A percentile compares a stretch with the other conserved stretches of the same genome.
Evolutionary conservation across 441 rosid genomes (phyloP).

Genomic region (Gossypium laxum): DNA sequence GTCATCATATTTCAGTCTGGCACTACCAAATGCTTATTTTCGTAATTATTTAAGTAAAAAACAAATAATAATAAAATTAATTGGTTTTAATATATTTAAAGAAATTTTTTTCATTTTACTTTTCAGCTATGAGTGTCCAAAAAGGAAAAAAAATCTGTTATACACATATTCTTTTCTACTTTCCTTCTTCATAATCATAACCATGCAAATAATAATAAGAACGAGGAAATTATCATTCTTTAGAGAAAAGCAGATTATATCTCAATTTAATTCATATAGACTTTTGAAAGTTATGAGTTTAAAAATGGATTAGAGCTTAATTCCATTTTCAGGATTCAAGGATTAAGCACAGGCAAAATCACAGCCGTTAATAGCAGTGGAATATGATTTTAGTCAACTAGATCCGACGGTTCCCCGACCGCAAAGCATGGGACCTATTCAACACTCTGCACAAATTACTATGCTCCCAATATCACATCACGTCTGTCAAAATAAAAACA

Average conservation of each 20-base stretch:
- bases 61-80: too few relatives aligned
- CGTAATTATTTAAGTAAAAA: too few relatives aligned
- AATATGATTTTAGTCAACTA: constrained; percentile 3
- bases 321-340: not conserved
- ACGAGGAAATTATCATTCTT: not conserved
- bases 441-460: constrained; percentile 26
- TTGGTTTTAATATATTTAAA: too few relatives aligned
- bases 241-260: not conserved
- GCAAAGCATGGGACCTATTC: constrained; percentile 25
- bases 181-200: not conserved
- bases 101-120: too few relatives aligned
- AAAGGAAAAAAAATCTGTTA: too few relatives aligned
- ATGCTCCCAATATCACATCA: not conserved
- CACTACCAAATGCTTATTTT: too few relatives aligned
- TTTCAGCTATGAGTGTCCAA: too few relatives aligned
- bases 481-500: not conserved
- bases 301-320: too few relatives aligned
- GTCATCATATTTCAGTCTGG: too few relatives aligned
- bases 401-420: constrained; percentile 42
- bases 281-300: too few relatives aligned
- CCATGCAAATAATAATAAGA: not conserved
- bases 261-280: too few relatives aligned
- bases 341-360: not conserved
- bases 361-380: constrained; percentile 16
- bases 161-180: not conserved